Conservation (phyloP, 352 stramenopile genomes). For the Pythium graminicola region DNA sequence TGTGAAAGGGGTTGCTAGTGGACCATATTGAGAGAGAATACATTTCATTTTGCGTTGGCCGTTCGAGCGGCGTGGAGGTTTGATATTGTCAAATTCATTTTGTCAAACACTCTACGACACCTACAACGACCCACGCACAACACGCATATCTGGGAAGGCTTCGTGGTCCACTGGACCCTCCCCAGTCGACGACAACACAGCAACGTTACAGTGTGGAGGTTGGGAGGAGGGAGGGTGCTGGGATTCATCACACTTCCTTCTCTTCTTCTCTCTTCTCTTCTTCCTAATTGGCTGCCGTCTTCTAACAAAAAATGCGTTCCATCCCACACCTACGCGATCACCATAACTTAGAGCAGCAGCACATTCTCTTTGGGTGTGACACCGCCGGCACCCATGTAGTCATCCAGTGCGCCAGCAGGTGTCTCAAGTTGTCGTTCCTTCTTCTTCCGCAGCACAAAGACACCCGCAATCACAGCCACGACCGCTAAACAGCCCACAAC, state of each 20-base stretch:
- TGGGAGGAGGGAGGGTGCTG: background rate
- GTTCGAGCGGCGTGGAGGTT: no score
- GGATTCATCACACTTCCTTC: slow-evolving; percentile 1
- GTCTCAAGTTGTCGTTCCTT: slow-evolving; percentile 51
- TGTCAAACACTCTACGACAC: slow-evolving; percentile 9
- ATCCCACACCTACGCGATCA: slow-evolving; percentile 6
- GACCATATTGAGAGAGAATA: no score
- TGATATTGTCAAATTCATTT: slow-evolving; percentile 21
- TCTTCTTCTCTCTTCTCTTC: background rate
- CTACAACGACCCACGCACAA: background rate
- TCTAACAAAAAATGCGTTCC: slow-evolving; percentile 9
- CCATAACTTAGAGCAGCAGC: slow-evolving; percentile 74
- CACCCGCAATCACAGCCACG: slow-evolving; percentile 58
- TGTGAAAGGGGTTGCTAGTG: no score
- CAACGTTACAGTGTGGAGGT: no score
- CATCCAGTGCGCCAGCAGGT: slow-evolving; percentile 35
- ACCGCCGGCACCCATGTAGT: slow-evolving; percentile 42
- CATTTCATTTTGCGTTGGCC: no score
- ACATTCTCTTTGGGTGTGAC: slow-evolving; percentile 82
- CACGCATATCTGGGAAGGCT: slow-evolving; percentile 3
- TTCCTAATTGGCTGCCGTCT: slow-evolving; percentile 6
- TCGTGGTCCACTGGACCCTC: background rate
- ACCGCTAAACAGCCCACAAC: slow-evolving; percentile 68
- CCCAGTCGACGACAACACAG: background rate
- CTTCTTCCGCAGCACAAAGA: slow-evolving; percentile 54